phyloP scores from a whole-genome alignment of 768 basidiomycete genomes.

The Porphyrellus cyaneotinctus region DNA sequence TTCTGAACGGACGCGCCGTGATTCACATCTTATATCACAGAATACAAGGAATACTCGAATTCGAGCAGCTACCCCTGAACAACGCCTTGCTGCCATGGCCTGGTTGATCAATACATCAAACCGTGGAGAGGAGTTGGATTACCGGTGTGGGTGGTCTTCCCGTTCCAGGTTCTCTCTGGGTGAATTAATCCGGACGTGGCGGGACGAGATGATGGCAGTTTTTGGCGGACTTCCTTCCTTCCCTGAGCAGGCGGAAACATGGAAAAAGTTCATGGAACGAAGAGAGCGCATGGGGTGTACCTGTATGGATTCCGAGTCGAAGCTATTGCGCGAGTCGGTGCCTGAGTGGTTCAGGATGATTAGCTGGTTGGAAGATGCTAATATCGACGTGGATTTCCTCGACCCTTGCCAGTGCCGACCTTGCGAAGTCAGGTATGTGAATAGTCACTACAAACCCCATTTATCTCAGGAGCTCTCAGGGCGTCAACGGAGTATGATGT shows the following conservation, averaged over 20 bases:
- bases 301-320: not conserved
- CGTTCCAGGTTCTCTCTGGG: not conserved
- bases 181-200: not conserved
- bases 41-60: not conserved
- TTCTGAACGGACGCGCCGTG: not conserved
- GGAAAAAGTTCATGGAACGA: not conserved
- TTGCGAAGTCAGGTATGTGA: not conserved
- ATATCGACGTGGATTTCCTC: not conserved
- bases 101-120: conserved; percentile 1
- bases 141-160: not conserved
- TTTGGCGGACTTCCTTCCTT: not conserved
- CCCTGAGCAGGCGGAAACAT: not conserved
- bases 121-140: not conserved
- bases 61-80: not conserved
- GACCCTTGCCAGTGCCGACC: not conserved
- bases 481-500: not conserved
- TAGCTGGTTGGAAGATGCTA: not conserved
- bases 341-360: not conserved
- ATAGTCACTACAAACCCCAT: not conserved
- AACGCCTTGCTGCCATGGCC: not conserved
- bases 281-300: not conserved
- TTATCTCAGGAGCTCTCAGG: not conserved
- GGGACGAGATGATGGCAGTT: not conserved
- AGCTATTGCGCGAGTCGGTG: not conserved
- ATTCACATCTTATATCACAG: not conserved